These are phyloP conservation scores for Trichoderma aggressivum DNA, from an alignment of 2,329 filamentous ascomycete genomes.

Conservation along the genomic window DNA sequence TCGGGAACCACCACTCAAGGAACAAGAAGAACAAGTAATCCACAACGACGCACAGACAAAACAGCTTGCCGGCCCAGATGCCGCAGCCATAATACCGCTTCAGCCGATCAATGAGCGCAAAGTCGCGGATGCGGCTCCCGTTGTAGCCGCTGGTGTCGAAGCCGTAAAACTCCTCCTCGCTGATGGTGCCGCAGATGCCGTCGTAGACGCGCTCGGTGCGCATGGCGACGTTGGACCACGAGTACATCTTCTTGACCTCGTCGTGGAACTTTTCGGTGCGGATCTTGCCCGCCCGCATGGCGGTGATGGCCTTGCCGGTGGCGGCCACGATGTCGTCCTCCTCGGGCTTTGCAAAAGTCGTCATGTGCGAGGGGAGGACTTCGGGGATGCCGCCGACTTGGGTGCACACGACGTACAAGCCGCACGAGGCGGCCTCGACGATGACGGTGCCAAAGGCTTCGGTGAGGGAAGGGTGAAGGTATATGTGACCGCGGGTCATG, in stretches of 20 bases:
- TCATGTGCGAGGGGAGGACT: conserved; percentile 94
- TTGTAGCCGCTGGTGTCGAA: conserved; percentile 69
- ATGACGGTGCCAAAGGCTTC: conserved; percentile 98
- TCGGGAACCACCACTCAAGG: conserved; percentile 81
- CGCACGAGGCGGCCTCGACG: conserved; percentile 93
- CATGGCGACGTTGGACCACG: conserved; percentile 91
- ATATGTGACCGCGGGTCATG: conserved; percentile 96
- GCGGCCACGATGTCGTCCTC: conserved; percentile 91
- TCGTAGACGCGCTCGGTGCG: conserved; percentile 95
- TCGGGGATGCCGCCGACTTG: conserved; percentile 96
- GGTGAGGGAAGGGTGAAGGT: conserved; percentile 89
- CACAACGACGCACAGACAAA: conserved; percentile 89
- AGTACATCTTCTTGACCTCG: conserved; percentile 97
- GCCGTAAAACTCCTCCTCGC: conserved; percentile 84
- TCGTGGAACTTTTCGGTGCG: conserved; percentile 94
- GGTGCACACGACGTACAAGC: conserved; percentile 93
- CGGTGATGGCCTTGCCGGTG: conserved; percentile 83
- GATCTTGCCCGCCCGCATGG: conserved; percentile 79
- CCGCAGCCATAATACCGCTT: conserved; percentile 98
- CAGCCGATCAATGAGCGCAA: conserved; percentile 87
- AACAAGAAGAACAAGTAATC: conserved; percentile 90
- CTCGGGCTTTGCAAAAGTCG: conserved; percentile 92
- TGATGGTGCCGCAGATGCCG: conserved; percentile 82
- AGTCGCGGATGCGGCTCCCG: conserved; percentile 73
- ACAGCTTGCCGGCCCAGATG: conserved; percentile 96